These are phyloP conservation scores for Xylariaceae sp. DNA, from an alignment of 2,329 filamentous ascomycete genomes.

Conservation along the genomic window DNA sequence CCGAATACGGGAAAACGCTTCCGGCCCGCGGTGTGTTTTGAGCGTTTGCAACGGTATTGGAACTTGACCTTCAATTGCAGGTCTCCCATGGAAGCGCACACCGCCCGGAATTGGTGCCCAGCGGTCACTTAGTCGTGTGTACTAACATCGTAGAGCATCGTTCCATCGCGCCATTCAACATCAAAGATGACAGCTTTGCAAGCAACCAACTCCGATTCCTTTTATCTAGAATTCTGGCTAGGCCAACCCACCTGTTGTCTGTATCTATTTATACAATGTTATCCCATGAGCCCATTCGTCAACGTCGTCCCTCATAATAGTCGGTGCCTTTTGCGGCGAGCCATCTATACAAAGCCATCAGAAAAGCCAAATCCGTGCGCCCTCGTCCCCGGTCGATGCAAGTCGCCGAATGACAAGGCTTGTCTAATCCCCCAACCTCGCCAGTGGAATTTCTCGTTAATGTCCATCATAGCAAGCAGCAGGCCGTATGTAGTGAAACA, in stretches of 20 bases:
- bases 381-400: slow-evolving; percentile 8
- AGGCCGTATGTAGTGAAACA: slow-evolving; percentile 11
- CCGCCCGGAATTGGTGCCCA: no score
- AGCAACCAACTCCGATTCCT: slow-evolving; percentile 7
- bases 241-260: slow-evolving; percentile 9
- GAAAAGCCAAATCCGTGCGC: slow-evolving; percentile 16
- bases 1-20: slow-evolving; percentile 4
- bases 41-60: neutral
- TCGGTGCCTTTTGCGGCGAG: slow-evolving; percentile 3
- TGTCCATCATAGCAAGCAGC: slow-evolving; percentile 8
- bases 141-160: neutral
- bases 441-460: slow-evolving; percentile 7
- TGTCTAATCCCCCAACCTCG: slow-evolving; percentile 3
- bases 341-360: slow-evolving; percentile 17
- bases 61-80: slow-evolving; percentile 1
- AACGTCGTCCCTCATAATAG: slow-evolving; percentile 14
- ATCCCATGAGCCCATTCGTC: slow-evolving; percentile 9
- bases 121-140: neutral
- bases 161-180: neutral
- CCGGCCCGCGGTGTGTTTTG: neutral
- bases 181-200: neutral
- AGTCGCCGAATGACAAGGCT: slow-evolving; percentile 2
- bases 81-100: neutral
- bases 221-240: slow-evolving; percentile 11
- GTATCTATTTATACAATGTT: slow-evolving; percentile 12